Evolutionary conservation across 2,329 filamentous ascomycete genomes (phyloP).

Genomic region (Claviceps cyperi): DNA sequence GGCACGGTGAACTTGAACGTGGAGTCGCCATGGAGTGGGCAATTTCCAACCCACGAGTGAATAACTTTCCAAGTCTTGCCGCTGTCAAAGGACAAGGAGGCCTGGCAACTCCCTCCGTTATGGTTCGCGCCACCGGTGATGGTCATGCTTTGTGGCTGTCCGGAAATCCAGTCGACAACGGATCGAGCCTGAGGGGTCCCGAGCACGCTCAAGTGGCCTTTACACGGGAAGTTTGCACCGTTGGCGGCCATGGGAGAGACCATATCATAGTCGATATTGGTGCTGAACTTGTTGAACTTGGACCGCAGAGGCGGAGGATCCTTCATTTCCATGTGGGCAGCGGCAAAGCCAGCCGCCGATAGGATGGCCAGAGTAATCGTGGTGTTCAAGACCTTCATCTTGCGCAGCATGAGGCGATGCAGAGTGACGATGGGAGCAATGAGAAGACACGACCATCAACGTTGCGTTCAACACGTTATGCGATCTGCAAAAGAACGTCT

Average conservation of each 20-base stretch:
- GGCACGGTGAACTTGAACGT: conserved; percentile 55
- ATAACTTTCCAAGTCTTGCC: conserved; percentile 57
- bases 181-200: conserved; percentile 34
- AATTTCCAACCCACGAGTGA: conserved; percentile 40
- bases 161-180: conserved; percentile 47
- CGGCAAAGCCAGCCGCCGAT: conserved; percentile 26
- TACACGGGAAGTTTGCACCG: conserved; percentile 62
- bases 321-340: conserved; percentile 43
- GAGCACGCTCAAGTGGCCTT: conserved; percentile 41
- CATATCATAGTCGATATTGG: conserved; percentile 54
- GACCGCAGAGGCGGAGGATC: conserved; percentile 37
- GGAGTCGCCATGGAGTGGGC: conserved; percentile 29
- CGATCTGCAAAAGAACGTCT: not conserved
- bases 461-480: not conserved
- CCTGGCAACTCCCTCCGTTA: conserved; percentile 62
- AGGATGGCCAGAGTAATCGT: conserved; percentile 24
- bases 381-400: conserved; percentile 2
- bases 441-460: not conserved
- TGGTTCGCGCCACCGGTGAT: conserved; percentile 49
- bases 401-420: not conserved
- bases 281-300: conserved; percentile 34
- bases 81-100: conserved; percentile 59
- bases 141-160: conserved; percentile 47
- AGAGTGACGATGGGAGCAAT: too few relatives aligned
- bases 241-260: conserved; percentile 47